Evolutionary conservation across 495 filamentous ascomycete species (phyloP).

Genomic region (Penicillium desertorum): DNA sequence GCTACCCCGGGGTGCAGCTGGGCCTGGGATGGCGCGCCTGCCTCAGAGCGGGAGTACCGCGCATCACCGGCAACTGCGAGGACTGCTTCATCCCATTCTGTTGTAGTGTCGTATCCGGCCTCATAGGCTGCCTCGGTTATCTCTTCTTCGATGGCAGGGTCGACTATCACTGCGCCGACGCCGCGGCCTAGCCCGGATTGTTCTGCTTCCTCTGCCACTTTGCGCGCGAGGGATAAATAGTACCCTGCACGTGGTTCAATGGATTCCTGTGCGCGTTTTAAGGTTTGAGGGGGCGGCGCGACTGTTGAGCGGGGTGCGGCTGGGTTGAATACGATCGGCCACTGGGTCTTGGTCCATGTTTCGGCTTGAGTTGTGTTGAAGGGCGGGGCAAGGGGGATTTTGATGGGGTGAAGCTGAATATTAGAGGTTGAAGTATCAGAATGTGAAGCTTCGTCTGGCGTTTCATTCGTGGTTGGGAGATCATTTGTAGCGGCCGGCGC

Average conservation of each 20-base stretch:
- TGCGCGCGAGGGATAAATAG: slow-evolving; percentile 68
- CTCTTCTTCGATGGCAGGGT: slow-evolving; percentile 46
- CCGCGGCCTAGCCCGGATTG: slow-evolving; percentile 60
- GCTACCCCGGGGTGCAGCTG: slow-evolving; percentile 23
- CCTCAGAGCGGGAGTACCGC: slow-evolving; percentile 58
- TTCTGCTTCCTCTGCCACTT: slow-evolving; percentile 58
- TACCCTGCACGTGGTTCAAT: slow-evolving; percentile 53
- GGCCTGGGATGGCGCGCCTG: slow-evolving; percentile 31
- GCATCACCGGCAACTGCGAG: slow-evolving; percentile 78
- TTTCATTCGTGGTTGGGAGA: slow-evolving; percentile 21
- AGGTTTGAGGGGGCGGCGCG: slow-evolving; percentile 56
- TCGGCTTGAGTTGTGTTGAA: slow-evolving; percentile 72
- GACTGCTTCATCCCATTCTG: slow-evolving; percentile 44
- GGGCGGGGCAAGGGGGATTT: slow-evolving; percentile 73
- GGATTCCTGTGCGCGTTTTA: slow-evolving; percentile 52
- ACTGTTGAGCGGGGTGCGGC: slow-evolving; percentile 53
- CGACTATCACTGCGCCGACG: slow-evolving; percentile 81
- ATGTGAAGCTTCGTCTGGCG: slow-evolving; percentile 2
- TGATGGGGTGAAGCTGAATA: slow-evolving; percentile 47
- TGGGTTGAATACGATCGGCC: slow-evolving; percentile 88
- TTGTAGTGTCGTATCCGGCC: slow-evolving; percentile 16
- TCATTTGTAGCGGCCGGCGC: slow-evolving; percentile 8
- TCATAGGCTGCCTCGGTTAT: slow-evolving; percentile 28
- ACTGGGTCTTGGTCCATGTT: slow-evolving; percentile 72
- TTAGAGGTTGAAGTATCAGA: slow-evolving; percentile 26